These are phyloP conservation scores for Hansenula sp. DNA, from an alignment of 1,139 yeast species.

Conservation along the genomic window DNA sequence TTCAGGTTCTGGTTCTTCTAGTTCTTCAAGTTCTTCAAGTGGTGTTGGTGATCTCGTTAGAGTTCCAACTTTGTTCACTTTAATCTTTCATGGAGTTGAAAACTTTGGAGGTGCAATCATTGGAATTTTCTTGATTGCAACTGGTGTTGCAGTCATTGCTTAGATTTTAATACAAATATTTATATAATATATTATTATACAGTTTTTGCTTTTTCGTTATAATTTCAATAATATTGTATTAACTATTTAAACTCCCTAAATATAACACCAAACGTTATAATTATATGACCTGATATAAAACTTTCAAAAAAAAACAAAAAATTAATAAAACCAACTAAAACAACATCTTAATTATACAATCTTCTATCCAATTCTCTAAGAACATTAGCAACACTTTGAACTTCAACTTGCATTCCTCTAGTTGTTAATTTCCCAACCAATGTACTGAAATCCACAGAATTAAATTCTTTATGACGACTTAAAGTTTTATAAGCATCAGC, in stretches of 20 bases:
- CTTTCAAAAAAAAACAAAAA: not conserved
- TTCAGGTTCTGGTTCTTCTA: conserved; percentile 13
- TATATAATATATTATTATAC: too few species aligned
- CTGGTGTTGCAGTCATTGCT: not conserved
- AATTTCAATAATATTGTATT: too few species aligned
- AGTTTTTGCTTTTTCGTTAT: too few species aligned
- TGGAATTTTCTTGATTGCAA: conserved; percentile 1
- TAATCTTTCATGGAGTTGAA: conserved; percentile 6
- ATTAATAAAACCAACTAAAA: not conserved
- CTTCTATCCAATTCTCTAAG: conserved; percentile 74
- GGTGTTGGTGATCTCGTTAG: conserved; percentile 11
- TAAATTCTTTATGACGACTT: conserved; percentile 74
- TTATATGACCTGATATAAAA: too few species aligned
- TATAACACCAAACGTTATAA: too few species aligned
- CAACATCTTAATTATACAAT: conserved; percentile 38
- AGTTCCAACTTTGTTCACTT: conserved; percentile 17
- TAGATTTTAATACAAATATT: too few species aligned
- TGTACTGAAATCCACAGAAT: conserved; percentile 65
- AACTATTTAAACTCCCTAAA: too few species aligned
- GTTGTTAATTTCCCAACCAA: conserved; percentile 75
- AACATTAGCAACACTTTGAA: conserved; percentile 79
- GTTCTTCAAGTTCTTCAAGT: conserved; percentile 10
- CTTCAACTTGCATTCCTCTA: conserved; percentile 85
- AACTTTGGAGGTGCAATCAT: conserved; percentile 6
- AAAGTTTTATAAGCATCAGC: conserved; percentile 85